Conservation (phyloP, 768 basidiomycete species). For the Pulveroboletus ravenelii region DNA sequence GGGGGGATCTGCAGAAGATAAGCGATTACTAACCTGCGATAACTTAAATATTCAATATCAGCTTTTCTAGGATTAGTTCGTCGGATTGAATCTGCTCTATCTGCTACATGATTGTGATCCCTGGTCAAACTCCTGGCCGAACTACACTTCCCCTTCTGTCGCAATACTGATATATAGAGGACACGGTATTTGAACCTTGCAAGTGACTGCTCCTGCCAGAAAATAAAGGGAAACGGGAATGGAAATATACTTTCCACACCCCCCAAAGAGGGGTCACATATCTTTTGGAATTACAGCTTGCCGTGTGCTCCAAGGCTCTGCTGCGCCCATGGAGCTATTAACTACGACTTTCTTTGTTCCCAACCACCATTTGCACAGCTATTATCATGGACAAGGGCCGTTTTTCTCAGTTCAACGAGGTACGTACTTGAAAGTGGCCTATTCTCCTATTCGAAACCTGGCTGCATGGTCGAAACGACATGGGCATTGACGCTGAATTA, state of each 20-base stretch:
- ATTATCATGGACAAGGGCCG: not conserved
- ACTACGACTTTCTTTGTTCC: not conserved
- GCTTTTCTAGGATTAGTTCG: too few species aligned
- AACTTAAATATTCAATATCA: too few species aligned
- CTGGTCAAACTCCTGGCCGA: too few species aligned
- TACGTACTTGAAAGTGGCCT: conserved; percentile 1
- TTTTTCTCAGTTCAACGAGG: conserved; percentile 27
- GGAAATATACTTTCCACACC: not conserved
- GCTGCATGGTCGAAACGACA: not conserved
- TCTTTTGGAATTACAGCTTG: not conserved
- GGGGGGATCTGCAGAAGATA: too few species aligned
- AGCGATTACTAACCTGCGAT: too few species aligned
- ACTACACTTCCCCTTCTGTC: too few species aligned
- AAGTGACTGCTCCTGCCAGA: too few species aligned
- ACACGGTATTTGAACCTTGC: too few species aligned
- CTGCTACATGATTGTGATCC: too few species aligned
- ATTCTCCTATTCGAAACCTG: not conserved
- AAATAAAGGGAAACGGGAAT: too few species aligned
- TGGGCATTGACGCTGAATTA: not conserved
- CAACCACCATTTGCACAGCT: conserved; percentile 8
- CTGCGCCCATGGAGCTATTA: not conserved
- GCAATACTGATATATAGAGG: too few species aligned
- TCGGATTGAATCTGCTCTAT: too few species aligned
- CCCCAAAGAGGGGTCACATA: not conserved
- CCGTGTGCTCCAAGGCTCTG: not conserved